Conservation (phyloP, 148 eudicot species). For the Gaultheria prostrata region DNA sequence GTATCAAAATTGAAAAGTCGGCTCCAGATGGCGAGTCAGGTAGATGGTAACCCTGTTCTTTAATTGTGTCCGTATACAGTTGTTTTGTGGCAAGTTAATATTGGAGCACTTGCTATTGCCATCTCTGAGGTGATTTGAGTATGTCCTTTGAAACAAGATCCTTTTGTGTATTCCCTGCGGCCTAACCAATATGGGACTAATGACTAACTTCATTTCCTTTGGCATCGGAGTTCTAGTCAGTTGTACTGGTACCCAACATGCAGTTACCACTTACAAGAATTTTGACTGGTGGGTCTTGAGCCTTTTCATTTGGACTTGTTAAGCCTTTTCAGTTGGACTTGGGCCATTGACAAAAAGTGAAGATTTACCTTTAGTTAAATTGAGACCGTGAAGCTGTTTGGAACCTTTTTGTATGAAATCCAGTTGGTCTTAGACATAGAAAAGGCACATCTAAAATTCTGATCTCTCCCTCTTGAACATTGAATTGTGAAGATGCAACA, state of each 20-base stretch:
- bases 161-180: background rate
- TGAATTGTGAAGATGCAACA: background rate
- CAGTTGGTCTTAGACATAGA: background rate
- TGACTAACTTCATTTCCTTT: background rate
- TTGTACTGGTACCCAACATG: background rate
- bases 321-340: background rate
- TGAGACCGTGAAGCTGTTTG: background rate
- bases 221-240: background rate
- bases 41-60: background rate
- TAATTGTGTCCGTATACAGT: background rate
- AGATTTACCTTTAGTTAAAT: background rate
- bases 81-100: background rate
- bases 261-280: background rate
- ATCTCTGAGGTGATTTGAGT: background rate
- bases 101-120: background rate
- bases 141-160: background rate
- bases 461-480: background rate
- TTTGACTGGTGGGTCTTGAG: background rate
- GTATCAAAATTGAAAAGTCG: conserved; percentile 59
- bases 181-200: background rate
- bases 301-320: background rate
- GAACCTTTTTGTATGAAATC: background rate
- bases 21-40: conserved; percentile 35
- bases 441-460: background rate
- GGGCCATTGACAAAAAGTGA: background rate